Percentiles rank a stretch among this genome's conserved stretches.
phyloP scores from a whole-genome alignment of 2,329 filamentous ascomycete species.

The Elsinoe fawcettii region DNA sequence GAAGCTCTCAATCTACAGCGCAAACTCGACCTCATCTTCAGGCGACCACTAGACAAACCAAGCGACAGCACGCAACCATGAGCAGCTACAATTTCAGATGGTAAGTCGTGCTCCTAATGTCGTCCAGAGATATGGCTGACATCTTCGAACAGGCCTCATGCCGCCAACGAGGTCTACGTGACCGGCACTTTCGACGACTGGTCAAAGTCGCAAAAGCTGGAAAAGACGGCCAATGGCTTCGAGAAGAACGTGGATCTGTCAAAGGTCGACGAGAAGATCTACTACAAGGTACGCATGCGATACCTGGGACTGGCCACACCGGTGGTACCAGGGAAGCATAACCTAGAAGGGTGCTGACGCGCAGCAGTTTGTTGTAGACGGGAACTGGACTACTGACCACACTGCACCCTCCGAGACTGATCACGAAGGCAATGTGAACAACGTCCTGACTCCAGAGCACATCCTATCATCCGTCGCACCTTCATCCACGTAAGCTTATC shows the following conservation, averaged over 20 bases:
- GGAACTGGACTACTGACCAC: conserved; percentile 77
- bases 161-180: conserved; percentile 81
- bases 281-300: conserved; percentile 72
- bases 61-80: conserved; percentile 37
- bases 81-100: conserved; percentile 64
- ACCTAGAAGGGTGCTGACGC: background rate
- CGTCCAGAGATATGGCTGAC: conserved; percentile 4
- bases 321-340: background rate
- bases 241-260: conserved; percentile 73
- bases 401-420: conserved; percentile 76
- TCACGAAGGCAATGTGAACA: conserved; percentile 79
- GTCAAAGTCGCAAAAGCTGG: conserved; percentile 76
- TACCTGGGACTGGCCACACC: background rate
- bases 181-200: conserved; percentile 95
- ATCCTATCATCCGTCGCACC: conserved; percentile 67
- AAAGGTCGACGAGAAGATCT: conserved; percentile 61
- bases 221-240: conserved; percentile 65
- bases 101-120: conserved; percentile 40
- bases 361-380: conserved; percentile 85
- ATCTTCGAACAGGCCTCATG: conserved; percentile 60
- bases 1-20: background rate
- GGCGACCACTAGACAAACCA: background rate
- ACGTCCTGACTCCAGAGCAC: conserved; percentile 71
- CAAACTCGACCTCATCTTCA: background rate
- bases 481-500: conserved; percentile 47